Base-by-base conservation (phyloP, 495 filamentous ascomycete genomes). In the Staphylotrichum longicolle region DNA sequence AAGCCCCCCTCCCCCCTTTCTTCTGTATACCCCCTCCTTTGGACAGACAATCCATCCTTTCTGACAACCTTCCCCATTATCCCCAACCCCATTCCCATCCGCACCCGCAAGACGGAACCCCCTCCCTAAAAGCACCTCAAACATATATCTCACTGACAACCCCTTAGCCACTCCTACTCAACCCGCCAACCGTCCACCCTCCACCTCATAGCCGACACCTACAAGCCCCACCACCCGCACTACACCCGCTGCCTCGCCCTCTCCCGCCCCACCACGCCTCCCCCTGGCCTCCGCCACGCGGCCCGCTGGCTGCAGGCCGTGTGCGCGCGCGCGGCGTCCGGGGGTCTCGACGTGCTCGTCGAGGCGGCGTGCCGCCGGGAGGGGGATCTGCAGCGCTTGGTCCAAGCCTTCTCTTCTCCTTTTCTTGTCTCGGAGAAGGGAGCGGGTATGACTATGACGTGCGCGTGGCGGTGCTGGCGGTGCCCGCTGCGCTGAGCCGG, bases 171-270 rank as follows among this genome's bases (percentile, higher is more conserved):
- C 3, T 30, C 20, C 62, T 71, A 11, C 35, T 35, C 12, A 30
- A 8, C 35, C 12, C 14, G 12, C 35, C 41, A 37, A 10, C 33
- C 39, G 46, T 32, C 11, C 15, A 40, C 7, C 39, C 10, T 7
- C 3, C 75, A 78, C 66, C 68, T 78, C 55, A 71, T 77, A 55
- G 74, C 75, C 39, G 75, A 78, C 72, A 73, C 71, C 11, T 78
- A 76, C 73, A 78, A 78, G 54, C 71, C 72, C n/a, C 73, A 75
- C 66, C 75, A 78, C 65, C 75, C 75, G 0, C 33, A 57, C 39
- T 76, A 75, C 66, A 7, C 9, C 5, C 2, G 51, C 1, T 64
- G 71, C 35, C 49, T 74, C 0, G 3, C 39, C 20, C 11, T 54
- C 32, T 15, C 20, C 20, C 20, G 6, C 71, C 72, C 0, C 46